Evolutionary conservation across 2,329 filamentous ascomycete genomes (phyloP), one percentile per base, ranked within the genome.

Genomic region (Cladophialophora psammophila): DNA sequence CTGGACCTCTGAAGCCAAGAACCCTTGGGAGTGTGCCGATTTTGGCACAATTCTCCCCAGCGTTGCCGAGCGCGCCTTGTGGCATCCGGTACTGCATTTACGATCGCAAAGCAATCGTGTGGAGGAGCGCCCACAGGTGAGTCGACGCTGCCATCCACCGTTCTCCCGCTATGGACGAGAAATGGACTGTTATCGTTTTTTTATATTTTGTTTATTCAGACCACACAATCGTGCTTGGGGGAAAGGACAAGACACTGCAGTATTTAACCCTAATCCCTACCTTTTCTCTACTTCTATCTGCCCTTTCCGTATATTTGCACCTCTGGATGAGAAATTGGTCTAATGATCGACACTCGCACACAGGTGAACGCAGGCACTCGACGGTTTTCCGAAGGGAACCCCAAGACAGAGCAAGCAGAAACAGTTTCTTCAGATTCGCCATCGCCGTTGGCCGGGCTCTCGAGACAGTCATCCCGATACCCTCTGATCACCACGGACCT

Each of bases 21-120:
- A 31, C 35, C 32, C 35, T 5, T 45, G 20, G n/a, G 60, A 68
- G 5, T 50, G 31, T 32, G 18, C 35, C 15, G 13, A n/a, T 13
- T 26, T 53, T 5, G 36, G 26, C 7, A 26, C 20, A 9, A 32
- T 5, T 26, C 48, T n/a, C 12, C 48, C 56, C 5, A 57, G 48
- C 34, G 50, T 58, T 45, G 40, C 18, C 9, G 65, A 68, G 42
- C 65, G 68, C 10, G 63, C 65, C n/a, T 32, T 12, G 20, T 69
- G 68, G 68, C 68, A 69, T 35, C 65, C 68, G 20, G 68, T 63
- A 3, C 52, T 69, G 15, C 68, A 66, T 34, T 15, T 66, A 42
- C 57, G 64, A n/a, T 62, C 61, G 15, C 50, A 64, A 18, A 54
- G 55, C 32, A 57, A 15, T 53, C 42, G 48, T 8, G 32, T 18